Conservation (phyloP, 2,329 filamentous ascomycete species). For the Bipolaris bicolor region DNA sequence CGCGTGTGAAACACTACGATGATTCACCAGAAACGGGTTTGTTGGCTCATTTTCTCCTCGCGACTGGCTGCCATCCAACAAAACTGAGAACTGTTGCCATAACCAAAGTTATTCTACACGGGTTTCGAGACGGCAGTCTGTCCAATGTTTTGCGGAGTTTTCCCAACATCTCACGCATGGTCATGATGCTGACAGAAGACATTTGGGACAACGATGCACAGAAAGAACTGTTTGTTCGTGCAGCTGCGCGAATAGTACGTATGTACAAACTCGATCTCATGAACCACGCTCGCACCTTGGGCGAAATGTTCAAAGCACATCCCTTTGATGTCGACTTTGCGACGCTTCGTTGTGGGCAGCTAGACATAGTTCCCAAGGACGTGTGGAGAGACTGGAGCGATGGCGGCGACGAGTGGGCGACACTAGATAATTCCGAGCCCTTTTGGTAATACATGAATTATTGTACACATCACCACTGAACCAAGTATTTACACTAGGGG, state of each 20-base stretch:
- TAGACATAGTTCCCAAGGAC: slow-evolving; percentile 17
- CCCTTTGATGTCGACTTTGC: slow-evolving; percentile 22
- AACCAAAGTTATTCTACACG: slow-evolving; percentile 22
- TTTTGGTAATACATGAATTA: slow-evolving; percentile 10
- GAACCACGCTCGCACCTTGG: neutral
- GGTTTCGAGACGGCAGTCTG: slow-evolving; percentile 25
- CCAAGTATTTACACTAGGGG: neutral
- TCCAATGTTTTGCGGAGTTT: slow-evolving; percentile 28
- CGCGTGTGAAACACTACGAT: slow-evolving; percentile 23
- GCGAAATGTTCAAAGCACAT: neutral
- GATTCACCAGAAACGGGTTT: slow-evolving; percentile 28
- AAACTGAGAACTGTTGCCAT: slow-evolving; percentile 21
- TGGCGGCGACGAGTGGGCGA: slow-evolving; percentile 18
- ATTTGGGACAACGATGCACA: slow-evolving; percentile 3
- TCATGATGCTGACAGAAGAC: slow-evolving; percentile 25
- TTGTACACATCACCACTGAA: neutral
- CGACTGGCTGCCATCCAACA: slow-evolving; percentile 14
- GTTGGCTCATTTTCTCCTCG: slow-evolving; percentile 26
- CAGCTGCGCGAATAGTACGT: slow-evolving; percentile 25
- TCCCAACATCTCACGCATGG: slow-evolving; percentile 22
- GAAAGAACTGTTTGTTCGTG: slow-evolving; percentile 24
- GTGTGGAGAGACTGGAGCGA: slow-evolving; percentile 21
- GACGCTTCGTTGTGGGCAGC: slow-evolving; percentile 2
- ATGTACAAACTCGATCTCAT: slow-evolving; percentile 25
- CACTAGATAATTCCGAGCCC: slow-evolving; percentile 12